Conservation (phyloP, 1,284 basidiomycete genomes). For the Puccinia triticina region DNA sequence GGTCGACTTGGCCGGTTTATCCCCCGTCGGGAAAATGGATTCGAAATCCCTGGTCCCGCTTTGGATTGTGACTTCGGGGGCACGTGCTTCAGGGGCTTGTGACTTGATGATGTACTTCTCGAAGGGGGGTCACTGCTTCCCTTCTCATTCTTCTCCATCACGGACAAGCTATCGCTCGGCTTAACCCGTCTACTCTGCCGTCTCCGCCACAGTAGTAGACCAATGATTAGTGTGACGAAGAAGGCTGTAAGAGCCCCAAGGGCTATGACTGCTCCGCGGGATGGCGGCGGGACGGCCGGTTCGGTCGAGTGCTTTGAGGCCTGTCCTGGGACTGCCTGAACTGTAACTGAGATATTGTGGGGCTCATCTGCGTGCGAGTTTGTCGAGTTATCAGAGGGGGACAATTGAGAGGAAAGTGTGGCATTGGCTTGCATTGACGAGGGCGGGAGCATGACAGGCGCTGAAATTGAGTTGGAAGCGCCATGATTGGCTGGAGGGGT, state of each 20-base stretch:
- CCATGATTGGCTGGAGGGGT: background rate
- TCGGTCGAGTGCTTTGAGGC: background rate
- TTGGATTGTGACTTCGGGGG: background rate
- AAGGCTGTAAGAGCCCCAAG: background rate
- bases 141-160: background rate
- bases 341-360: conserved; percentile 12
- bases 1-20: conserved; percentile 4
- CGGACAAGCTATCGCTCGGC: background rate
- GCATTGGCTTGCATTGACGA: background rate
- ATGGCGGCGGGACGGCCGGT: background rate
- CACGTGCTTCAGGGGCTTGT: background rate
- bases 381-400: background rate
- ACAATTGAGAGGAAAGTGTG: background rate
- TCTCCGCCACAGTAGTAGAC: conserved; percentile 6
- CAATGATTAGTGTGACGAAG: background rate
- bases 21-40: conserved; percentile 1
- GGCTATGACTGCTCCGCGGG: conserved; percentile 17
- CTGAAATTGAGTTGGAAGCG: background rate
- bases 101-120: background rate
- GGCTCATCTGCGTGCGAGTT: background rate
- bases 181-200: background rate
- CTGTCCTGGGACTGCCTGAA: background rate
- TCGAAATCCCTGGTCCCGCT: background rate
- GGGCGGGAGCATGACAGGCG: background rate
- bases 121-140: background rate